Evolutionary conservation across 345 rosid genomes (phyloP), one percentile per base, ranked within the genome.

Genomic region (Punica granatum): DNA sequence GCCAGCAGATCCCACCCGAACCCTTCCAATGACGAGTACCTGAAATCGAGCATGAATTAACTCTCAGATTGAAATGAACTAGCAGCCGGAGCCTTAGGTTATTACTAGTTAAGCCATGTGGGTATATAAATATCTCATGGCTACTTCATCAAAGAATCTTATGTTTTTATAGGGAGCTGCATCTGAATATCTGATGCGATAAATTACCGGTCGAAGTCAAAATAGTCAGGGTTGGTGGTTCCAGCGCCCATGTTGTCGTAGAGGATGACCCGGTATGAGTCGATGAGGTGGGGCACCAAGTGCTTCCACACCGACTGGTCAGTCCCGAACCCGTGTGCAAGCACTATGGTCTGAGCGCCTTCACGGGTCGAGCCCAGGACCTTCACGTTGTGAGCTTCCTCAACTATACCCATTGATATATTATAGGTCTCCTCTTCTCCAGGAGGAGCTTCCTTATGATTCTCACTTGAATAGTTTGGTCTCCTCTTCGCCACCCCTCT

Each of bases 261-360:
- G 30, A 88, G 60, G 19, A 93, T 76, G 13, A 93, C 85, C 18
- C 81, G 81, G 73, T 78, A 79, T 42, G 84, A 87, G 1, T 80
- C 88, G 0, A 88, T 49, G 1, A 93, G 83, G 75, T 87, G 96
- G 15, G 98, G 97, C 1, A 93, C 83, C 12, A 89, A 75, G 76
- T 93, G 97, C 72, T 81, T 90, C 97, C 97, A 93, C 3, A 84
- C 84, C 0, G 98, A 90, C 69, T 90, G 98, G 70, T 93, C 94
- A 18, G 94, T 87, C 41, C 96, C 94, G 62, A 88, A 87, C 0
- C 97, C 93, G 56, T 90, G 97, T 31, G 85, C 95, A 42, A 88
- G 72, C 12, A 92, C 87, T 25, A 92, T 75, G 1, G 59, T 67
- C 68, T 75, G 78, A 13, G 70, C 76, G 19, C 97, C 94, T 6